A percentile compares a stretch with the other conserved stretches of the same genome.
These are phyloP conservation scores for Pigoraptor vietnamica DNA, from an alignment of 78 protist species.

Conservation along the genomic window DNA sequence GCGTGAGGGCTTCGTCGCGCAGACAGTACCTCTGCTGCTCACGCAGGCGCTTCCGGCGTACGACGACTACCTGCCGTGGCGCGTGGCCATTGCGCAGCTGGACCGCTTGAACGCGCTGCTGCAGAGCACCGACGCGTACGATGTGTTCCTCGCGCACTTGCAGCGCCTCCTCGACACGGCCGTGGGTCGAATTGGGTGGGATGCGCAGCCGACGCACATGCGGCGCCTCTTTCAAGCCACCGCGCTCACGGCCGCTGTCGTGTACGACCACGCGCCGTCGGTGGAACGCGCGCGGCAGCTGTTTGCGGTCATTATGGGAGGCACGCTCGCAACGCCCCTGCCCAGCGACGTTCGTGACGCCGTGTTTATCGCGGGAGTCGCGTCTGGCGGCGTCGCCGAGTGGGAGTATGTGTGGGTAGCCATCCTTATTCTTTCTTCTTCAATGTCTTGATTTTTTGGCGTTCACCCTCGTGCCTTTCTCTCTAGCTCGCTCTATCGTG, in stretches of 20 bases:
- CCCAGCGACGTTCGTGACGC: neutral
- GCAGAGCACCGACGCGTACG: neutral
- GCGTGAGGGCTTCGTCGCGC: neutral
- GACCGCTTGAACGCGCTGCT: neutral
- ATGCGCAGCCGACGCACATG: neutral
- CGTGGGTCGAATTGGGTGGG: slow-evolving; percentile 4
- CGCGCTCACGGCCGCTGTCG: neutral
- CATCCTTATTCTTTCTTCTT: no score
- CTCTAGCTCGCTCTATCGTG: neutral
- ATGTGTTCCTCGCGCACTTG: neutral
- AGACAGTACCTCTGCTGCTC: neutral
- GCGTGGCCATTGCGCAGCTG: neutral
- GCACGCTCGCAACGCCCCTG: neutral
- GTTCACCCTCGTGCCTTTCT: no score
- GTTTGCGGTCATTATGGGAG: neutral
- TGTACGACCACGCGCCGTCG: neutral
- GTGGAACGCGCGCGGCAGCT: neutral
- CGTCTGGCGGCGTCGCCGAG: neutral
- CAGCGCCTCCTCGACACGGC: neutral
- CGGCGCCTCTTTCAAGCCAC: neutral
- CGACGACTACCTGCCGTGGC: slow-evolving; percentile 10
- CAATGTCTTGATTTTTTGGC: no score
- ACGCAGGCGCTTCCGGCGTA: neutral
- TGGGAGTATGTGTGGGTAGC: neutral
- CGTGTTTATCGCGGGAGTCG: neutral